Base-by-base conservation (phyloP, 1,284 basidiomycete genomes). In the Coniferiporia sulphurascens region DNA sequence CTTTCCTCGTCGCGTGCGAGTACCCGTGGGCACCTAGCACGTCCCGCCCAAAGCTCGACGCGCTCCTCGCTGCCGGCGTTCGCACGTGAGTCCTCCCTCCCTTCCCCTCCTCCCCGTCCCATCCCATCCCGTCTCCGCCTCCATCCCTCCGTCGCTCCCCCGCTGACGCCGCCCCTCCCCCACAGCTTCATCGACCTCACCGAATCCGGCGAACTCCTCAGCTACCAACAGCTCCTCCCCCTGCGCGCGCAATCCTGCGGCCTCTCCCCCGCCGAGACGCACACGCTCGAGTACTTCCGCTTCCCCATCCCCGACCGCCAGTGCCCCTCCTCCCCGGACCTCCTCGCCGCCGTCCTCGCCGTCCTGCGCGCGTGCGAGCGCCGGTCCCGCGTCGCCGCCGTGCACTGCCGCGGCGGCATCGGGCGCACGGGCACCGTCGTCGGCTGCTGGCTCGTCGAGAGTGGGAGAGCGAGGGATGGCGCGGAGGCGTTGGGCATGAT, bases 341-440 rank as follows among this genome's bases (percentile, higher is more conserved):
- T 80, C 66, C 81, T 88, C 70, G 76, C 80, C 55, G 64, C 70
- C 32, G 81, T 88, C 58, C 73, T 89, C 60, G 72, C 74, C 52
- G 81, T 85, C 10, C 72, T 89, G 10, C 66, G 76, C 34, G 82
- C 84, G 66, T 85, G 85, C 64, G 79, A 83, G 63, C 66, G 66
- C 10, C 75, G 81, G 1, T 81, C 79, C 0, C 76, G 86, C 15
- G 76, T 83, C 48, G 75, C 73, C 17, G 87, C 86, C 7, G 86
- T 90, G 3, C 88, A 90, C 67, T 90, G 87, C 67, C 79, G 86
- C 13, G 88, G 87, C 5, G 87, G 87, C 0, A 89, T 90, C 56
- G 87, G 87, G 1, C 73, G 87, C 46, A 90, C 87, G 1, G 87
- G 87, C 13, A 80, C 87, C 73, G 84, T 89, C 34, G 80, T 89